phyloP scores from a whole-genome alignment of 345 rosid genomes.

The Rubroshorea leprosula region DNA sequence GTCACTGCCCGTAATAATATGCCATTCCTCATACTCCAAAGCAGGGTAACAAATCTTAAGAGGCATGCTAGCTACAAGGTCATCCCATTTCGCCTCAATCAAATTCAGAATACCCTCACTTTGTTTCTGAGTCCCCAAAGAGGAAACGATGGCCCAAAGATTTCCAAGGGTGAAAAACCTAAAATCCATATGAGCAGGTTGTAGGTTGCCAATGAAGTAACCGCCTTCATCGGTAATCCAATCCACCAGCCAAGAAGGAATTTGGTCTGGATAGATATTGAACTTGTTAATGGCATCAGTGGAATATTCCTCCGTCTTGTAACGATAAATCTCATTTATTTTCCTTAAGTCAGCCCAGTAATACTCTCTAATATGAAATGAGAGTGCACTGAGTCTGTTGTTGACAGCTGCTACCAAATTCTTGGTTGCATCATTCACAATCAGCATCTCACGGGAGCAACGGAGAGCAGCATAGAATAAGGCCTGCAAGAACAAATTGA shows the following conservation, averaged over 20 bases:
- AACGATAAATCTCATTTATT: slow-evolving; percentile 90
- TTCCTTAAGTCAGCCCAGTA: slow-evolving; percentile 84
- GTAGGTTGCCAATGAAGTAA: slow-evolving; percentile 82
- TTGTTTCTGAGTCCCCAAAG: slow-evolving; percentile 66
- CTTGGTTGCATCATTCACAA: slow-evolving; percentile 72
- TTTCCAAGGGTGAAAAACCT: slow-evolving; percentile 96
- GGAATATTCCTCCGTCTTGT: slow-evolving; percentile 92
- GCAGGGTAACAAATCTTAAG: slow-evolving; percentile 92
- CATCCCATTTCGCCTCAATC: slow-evolving; percentile 86
- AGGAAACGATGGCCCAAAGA: slow-evolving; percentile 73
- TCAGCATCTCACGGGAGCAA: slow-evolving; percentile 84
- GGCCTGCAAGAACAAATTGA: slow-evolving; percentile 43
- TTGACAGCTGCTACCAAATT: slow-evolving; percentile 78
- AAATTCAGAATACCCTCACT: slow-evolving; percentile 71
- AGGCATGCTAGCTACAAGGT: slow-evolving; percentile 91
- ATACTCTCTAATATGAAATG: slow-evolving; percentile 87
- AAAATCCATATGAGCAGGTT: slow-evolving; percentile 98
- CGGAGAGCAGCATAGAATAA: slow-evolving; percentile 87
- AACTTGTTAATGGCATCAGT: slow-evolving; percentile 83
- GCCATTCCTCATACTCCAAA: slow-evolving; percentile 87
- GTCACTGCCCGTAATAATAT: slow-evolving; percentile 89
- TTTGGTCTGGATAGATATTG: slow-evolving; percentile 94
- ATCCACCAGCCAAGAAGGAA: slow-evolving; percentile 91
- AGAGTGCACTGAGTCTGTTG: slow-evolving; percentile 78
- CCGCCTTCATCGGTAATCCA: slow-evolving; percentile 92